phyloP scores from a whole-genome alignment of 75 land plant genomes.

The Larix kaempferi region DNA sequence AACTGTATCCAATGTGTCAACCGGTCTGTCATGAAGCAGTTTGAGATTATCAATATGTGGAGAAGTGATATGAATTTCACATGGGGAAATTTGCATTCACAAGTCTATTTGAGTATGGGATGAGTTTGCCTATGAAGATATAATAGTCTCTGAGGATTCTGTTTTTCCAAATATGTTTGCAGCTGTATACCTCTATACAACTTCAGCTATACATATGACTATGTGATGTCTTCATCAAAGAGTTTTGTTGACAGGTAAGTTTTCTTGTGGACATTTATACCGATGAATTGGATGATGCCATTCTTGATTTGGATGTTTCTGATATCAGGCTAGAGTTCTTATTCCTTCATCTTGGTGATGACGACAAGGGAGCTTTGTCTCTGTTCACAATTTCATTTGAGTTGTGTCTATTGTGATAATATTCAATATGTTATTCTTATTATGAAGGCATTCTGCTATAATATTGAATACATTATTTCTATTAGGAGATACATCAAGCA shows the following conservation, averaged over 20 bases:
- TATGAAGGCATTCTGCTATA: too few species aligned
- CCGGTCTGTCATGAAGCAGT: neutral
- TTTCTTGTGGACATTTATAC: neutral
- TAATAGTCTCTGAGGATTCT: neutral
- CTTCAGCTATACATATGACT: slow-evolving; percentile 87
- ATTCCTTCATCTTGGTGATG: neutral
- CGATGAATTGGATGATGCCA: neutral
- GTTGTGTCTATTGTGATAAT: neutral
- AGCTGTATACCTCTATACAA: slow-evolving; percentile 98
- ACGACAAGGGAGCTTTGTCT: slow-evolving; percentile 1
- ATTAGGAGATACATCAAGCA: too few species aligned
- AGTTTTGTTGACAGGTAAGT: slow-evolving; percentile 98
- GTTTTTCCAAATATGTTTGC: slow-evolving; percentile 16
- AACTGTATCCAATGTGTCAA: neutral
- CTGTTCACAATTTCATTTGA: neutral
- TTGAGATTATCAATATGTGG: neutral
- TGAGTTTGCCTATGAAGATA: neutral
- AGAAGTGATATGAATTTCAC: neutral
- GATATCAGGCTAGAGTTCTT: neutral
- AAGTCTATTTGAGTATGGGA: neutral
- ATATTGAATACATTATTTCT: too few species aligned
- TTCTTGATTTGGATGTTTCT: neutral
- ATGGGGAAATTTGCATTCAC: neutral
- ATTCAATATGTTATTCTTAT: too few species aligned
- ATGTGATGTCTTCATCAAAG: slow-evolving; percentile 75